Evolutionary conservation across 2,329 filamentous ascomycete genomes (phyloP).

Genomic region (Juglanconis oblonga): DNA sequence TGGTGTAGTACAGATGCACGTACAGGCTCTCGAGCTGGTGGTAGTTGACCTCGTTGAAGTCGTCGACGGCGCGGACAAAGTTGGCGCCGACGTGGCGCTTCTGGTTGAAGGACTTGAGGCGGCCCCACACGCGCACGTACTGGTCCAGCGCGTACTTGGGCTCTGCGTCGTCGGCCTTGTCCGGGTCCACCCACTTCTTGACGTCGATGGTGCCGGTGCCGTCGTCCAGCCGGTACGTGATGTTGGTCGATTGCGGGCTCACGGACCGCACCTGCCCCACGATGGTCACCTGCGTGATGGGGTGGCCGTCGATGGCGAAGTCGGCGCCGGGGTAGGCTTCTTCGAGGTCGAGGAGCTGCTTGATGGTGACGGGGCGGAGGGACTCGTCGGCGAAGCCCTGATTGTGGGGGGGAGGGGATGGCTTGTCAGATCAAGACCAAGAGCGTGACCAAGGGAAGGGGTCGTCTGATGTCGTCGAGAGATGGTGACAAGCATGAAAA

Average conservation of each 20-base stretch:
- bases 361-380: conserved; percentile 89
- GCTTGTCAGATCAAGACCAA: background rate
- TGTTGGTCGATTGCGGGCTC: conserved; percentile 82
- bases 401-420: background rate
- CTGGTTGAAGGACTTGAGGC: conserved; percentile 78
- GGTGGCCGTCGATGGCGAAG: conserved; percentile 77
- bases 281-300: conserved; percentile 75
- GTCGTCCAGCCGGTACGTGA: conserved; percentile 91
- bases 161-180: conserved; percentile 47
- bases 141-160: conserved; percentile 65
- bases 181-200: conserved; percentile 77
- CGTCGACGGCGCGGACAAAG: conserved; percentile 73
- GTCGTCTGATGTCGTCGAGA: too few relatives aligned
- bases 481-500: too few relatives aligned
- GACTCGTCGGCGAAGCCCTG: conserved; percentile 75
- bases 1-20: conserved; percentile 80
- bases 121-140: conserved; percentile 84
- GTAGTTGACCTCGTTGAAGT: conserved; percentile 91
- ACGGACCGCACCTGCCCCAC: conserved; percentile 89
- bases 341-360: conserved; percentile 83
- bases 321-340: conserved; percentile 70
- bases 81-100: conserved; percentile 80
- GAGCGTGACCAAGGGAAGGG: background rate
- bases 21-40: conserved; percentile 88
- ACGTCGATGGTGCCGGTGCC: conserved; percentile 91